Evolutionary conservation across 129 eudicot species (phyloP), one percentile per base, ranked within the genome.

Genomic region (Escallonia herrerae): DNA sequence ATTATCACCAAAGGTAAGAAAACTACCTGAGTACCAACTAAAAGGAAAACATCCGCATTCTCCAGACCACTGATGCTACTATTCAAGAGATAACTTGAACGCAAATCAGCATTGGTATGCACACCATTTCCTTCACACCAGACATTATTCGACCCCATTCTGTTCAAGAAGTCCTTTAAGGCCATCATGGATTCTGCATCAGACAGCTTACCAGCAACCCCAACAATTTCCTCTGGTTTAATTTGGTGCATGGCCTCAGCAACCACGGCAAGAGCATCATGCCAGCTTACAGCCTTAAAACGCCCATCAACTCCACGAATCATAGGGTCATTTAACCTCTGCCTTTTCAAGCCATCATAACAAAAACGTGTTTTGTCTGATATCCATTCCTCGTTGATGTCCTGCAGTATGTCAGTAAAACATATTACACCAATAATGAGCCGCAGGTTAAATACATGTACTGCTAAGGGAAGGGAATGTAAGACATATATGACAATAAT

Each of bases 131-230:
- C 98, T 75, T 91, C 98, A 69, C 95, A 91, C 85, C 86, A 91
- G 2, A 88, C 78, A 53, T 91, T 91, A 67, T 91, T 83, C 8
- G 98, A 91, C 10, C 98, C 98, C 89, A 87, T 81, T 72, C 55
- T 81, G 83, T 91, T 91, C 68, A 91, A 77, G 78, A 91, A 76
- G 78, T 91, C 96, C 75, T 91, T 91, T 41, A 91, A 72, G 49
- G 85, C 89, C 63, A 91, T 91, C 98, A 91, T 88, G 42, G 98
- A 88, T 69, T 91, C 98, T 4, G 98, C 98, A 85, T 91, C 98
- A 46, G 96, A 85, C 56, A 88, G 73, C 81, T 91, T 88, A 53
- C 98, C 98, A 77, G 95, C 95, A 79, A 91, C 90, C 46, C 98
- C 96, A 59, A 85, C 96, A 77, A 93, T 93, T 77, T 93, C 95